Evolutionary conservation across 345 rosid genomes (phyloP).

Genomic region (Gossypium bickii): DNA sequence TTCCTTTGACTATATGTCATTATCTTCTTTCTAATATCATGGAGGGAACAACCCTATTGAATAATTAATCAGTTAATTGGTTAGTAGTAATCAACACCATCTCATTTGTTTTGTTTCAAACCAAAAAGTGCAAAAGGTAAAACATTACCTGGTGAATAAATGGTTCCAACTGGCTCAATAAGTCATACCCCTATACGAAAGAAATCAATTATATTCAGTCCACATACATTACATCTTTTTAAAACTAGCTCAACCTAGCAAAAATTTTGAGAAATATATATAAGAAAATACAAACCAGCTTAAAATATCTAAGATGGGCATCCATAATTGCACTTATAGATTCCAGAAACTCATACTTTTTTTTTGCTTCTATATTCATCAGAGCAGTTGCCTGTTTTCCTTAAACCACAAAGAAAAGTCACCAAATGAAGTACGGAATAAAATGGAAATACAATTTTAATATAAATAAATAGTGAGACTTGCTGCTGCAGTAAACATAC

Average conservation of each 20-base stretch:
- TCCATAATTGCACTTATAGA: constrained; percentile 87
- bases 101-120: background rate
- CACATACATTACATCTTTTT: background rate
- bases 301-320: constrained; percentile 80
- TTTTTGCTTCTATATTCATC: constrained; percentile 74
- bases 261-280: background rate
- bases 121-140: background rate
- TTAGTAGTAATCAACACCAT: background rate
- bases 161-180: constrained; percentile 75
- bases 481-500: constrained; percentile 39
- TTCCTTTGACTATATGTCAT: background rate
- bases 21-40: background rate
- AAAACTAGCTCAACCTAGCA: constrained; percentile 6
- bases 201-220: constrained; percentile 23
- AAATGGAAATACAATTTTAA: constrained; percentile 3
- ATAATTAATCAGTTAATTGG: background rate
- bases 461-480: constrained; percentile 5
- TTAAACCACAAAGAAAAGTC: constrained; percentile 39
- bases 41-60: background rate
- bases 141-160: constrained; percentile 70
- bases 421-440: constrained; percentile 25
- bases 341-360: constrained; percentile 88
- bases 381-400: constrained; percentile 79
- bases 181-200: constrained; percentile 57
- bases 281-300: constrained; percentile 46